A percentile compares a stretch with the other conserved stretches of the same genome.
phyloP scores from a whole-genome alignment of 2,329 filamentous ascomycete species.

The Hypomyces rosellus region DNA sequence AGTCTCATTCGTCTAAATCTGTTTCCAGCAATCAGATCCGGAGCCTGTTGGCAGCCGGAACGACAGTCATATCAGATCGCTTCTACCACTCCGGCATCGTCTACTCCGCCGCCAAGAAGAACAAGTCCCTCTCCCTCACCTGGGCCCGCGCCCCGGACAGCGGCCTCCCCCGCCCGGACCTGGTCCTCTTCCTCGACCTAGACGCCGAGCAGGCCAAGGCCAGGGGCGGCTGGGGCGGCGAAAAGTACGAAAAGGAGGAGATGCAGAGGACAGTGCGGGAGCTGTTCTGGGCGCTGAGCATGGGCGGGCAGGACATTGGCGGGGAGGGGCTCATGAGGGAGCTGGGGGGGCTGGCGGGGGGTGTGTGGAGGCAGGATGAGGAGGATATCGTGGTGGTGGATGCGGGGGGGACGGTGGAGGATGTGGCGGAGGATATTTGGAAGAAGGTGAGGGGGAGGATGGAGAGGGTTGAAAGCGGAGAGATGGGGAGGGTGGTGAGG shows the following conservation, averaged over 20 bases:
- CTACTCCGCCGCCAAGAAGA: conserved; percentile 83
- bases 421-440: conserved; percentile 53
- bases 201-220: conserved; percentile 63
- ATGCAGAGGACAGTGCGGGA: conserved; percentile 76
- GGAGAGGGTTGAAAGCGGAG: conserved; percentile 43
- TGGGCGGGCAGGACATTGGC: conserved; percentile 36
- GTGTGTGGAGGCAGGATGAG: conserved; percentile 38
- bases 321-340: conserved; percentile 18
- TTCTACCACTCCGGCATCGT: conserved; percentile 95
- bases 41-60: conserved; percentile 54
- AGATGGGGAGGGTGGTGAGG: conserved; percentile 41
- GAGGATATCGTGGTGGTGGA: conserved; percentile 50
- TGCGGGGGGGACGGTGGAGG: conserved; percentile 48
- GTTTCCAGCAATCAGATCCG: conserved; percentile 43
- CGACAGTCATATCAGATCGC: conserved; percentile 77
- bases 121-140: conserved; percentile 58
- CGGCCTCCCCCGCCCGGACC: conserved; percentile 79
- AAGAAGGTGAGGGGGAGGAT: conserved; percentile 40
- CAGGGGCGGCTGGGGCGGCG: conserved; percentile 80
- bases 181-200: conserved; percentile 82
- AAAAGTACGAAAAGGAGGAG: conserved; percentile 79
- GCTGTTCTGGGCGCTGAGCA: conserved; percentile 58
- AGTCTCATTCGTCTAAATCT: neutral
- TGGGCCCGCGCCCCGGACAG: conserved; percentile 85
- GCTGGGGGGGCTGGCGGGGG: conserved; percentile 17